A percentile compares a stretch with the other conserved stretches of the same genome.
phyloP scores from a whole-genome alignment of 148 eudicot species.

The Simmondsia chinensis region DNA sequence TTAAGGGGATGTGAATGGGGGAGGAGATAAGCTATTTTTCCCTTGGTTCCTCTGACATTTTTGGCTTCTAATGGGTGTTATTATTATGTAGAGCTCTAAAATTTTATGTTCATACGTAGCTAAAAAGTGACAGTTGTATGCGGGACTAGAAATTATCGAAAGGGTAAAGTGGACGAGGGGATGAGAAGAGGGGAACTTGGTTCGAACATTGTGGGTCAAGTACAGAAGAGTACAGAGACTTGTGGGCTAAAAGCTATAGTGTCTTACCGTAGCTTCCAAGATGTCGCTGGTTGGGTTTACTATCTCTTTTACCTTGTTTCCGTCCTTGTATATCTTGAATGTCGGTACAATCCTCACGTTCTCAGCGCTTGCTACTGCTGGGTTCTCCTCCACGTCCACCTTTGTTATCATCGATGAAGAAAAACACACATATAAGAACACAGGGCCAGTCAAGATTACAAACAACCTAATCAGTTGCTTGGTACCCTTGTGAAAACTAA shows the following conservation, averaged over 20 bases:
- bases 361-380: slow-evolving; percentile 48
- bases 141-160: no score
- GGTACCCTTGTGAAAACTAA: no score
- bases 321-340: slow-evolving; percentile 74
- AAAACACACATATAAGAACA: background rate
- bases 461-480: no score
- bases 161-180: no score
- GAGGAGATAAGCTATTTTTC: no score
- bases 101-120: no score
- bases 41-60: no score
- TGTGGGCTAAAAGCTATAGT: slow-evolving; percentile 42
- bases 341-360: slow-evolving; percentile 70
- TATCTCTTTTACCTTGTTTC: slow-evolving; percentile 66
- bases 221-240: slow-evolving; percentile 3
- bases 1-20: no score
- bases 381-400: slow-evolving; percentile 73
- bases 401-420: no score
- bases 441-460: background rate
- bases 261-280: slow-evolving; percentile 86
- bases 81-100: no score
- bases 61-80: no score
- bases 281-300: slow-evolving; percentile 60
- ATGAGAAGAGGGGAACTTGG: slow-evolving; percentile 16
- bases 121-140: no score
- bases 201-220: slow-evolving; percentile 3